A percentile compares a stretch with the other conserved stretches of the same genome.
These are phyloP conservation scores for Phaeodactylum tricornutum DNA, from an alignment of 108 stramenopile species.

Conservation along the genomic window DNA sequence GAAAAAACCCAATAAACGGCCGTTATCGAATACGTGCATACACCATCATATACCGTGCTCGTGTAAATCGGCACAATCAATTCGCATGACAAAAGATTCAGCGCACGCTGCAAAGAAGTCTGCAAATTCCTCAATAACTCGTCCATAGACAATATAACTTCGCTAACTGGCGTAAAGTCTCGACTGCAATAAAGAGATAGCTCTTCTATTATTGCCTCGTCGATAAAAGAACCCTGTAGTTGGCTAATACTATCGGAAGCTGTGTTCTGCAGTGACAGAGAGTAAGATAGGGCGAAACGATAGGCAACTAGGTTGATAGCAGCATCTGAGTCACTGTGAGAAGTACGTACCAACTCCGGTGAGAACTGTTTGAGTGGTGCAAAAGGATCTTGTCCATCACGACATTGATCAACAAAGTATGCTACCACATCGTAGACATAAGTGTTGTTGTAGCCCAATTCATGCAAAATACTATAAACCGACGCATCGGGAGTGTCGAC, in stretches of 20 bases:
- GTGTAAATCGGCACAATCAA: slow-evolving; percentile 7
- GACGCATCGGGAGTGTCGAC: not conserved
- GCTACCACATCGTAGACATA: not conserved
- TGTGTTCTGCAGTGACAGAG: not conserved
- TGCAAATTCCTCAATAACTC: not conserved
- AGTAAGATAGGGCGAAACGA: not conserved
- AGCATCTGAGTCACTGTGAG: not conserved
- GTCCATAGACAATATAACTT: not conserved
- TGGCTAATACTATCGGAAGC: not conserved
- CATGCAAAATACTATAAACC: not conserved
- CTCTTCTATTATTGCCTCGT: not conserved
- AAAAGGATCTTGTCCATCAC: too few relatives aligned
- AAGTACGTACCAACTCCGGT: not conserved
- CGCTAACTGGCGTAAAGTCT: not conserved
- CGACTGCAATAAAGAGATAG: slow-evolving; percentile 6
- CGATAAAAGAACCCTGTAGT: not conserved
- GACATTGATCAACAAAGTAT: not conserved
- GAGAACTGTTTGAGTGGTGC: too few relatives aligned
- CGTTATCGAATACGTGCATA: slow-evolving; percentile 5
- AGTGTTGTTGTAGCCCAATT: not conserved
- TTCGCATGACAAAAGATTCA: slow-evolving; percentile 2
- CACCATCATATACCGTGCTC: slow-evolving; percentile 7
- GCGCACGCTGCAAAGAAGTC: not conserved
- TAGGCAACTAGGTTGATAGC: not conserved
- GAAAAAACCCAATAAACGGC: slow-evolving; percentile 10